phyloP scores from a whole-genome alignment of 169 alveolate genomes.

The Amoebophrya sp. region DNA sequence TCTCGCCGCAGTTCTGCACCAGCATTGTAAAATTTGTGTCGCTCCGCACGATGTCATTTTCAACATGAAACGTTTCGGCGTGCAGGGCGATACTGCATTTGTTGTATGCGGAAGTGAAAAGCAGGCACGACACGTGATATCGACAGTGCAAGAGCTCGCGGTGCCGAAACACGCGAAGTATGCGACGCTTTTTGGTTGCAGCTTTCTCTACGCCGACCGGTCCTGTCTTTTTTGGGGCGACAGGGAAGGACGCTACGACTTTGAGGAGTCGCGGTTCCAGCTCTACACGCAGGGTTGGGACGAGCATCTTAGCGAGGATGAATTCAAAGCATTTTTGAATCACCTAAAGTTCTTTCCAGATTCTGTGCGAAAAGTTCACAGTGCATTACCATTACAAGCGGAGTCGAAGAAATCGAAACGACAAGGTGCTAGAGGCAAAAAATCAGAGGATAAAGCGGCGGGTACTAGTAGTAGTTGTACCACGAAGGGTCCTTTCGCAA shows the following conservation, averaged over 20 bases:
- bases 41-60: not conserved
- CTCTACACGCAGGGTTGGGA: slow-evolving; percentile 18
- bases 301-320: not conserved
- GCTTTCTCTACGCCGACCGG: slow-evolving; percentile 4
- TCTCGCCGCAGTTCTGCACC: not conserved
- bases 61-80: not conserved
- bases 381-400: not conserved
- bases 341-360: slow-evolving; percentile 4
- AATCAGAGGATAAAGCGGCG: no score
- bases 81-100: not conserved
- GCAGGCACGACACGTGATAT: not conserved
- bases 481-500: no score
- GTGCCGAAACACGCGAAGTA: slow-evolving; percentile 23
- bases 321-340: not conserved
- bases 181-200: not conserved
- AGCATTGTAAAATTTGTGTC: not conserved
- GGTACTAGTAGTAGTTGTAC: no score
- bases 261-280: not conserved
- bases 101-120: not conserved
- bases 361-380: not conserved
- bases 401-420: not conserved
- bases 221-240: not conserved
- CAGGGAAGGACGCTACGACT: not conserved
- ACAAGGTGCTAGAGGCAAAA: not conserved
- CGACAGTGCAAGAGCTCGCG: slow-evolving; percentile 9